Conservation (phyloP, 2,329 filamentous ascomycete genomes). For the Fusarium virguliforme region DNA sequence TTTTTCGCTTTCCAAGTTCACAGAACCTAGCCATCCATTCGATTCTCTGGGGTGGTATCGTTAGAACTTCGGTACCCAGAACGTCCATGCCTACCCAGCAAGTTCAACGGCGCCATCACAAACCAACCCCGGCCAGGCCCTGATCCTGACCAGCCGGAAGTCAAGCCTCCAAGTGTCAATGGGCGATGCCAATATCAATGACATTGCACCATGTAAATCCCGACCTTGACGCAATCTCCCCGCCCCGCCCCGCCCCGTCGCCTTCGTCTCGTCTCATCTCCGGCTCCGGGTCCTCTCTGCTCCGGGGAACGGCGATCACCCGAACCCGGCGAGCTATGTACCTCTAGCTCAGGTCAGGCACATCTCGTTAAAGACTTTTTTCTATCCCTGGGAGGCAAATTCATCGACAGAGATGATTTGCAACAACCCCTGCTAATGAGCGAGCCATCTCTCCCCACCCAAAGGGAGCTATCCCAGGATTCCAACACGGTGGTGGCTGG, state of each 20-base stretch:
- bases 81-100: neutral
- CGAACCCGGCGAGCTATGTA: slow-evolving; percentile 11
- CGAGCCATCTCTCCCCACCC: slow-evolving; percentile 17
- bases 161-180: slow-evolving; percentile 23
- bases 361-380: no score
- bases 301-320: slow-evolving; percentile 42
- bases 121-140: slow-evolving; percentile 5
- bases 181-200: slow-evolving; percentile 10
- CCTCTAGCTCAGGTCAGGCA: slow-evolving; percentile 17
- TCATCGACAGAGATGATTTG: slow-evolving; percentile 1
- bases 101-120: slow-evolving; percentile 9
- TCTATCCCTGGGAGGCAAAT: neutral
- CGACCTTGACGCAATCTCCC: slow-evolving; percentile 38
- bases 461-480: slow-evolving; percentile 27
- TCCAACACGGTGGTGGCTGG: slow-evolving; percentile 31
- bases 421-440: slow-evolving; percentile 12
- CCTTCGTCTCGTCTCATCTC: slow-evolving; percentile 28
- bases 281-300: slow-evolving; percentile 16
- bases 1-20: slow-evolving; percentile 1
- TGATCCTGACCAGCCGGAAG: slow-evolving; percentile 26
- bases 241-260: slow-evolving; percentile 9
- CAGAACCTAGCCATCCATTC: neutral
- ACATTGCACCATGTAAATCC: slow-evolving; percentile 27
- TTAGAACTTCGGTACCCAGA: neutral
- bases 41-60: neutral